Conservation (phyloP, 768 basidiomycete genomes). For the Mycena maculata region DNA sequence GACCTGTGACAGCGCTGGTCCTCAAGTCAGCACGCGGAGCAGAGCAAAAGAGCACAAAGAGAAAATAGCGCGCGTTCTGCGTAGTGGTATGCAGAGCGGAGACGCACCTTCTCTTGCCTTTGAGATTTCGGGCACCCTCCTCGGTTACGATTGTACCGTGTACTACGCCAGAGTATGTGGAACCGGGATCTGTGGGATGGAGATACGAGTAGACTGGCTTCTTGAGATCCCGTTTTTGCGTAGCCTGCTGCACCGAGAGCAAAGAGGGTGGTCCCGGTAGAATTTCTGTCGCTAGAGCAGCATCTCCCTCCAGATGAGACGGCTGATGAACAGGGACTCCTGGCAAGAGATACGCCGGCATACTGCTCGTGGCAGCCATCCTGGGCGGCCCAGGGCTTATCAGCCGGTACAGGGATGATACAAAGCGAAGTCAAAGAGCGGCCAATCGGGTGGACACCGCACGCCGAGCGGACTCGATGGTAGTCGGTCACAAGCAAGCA, state of each 20-base stretch:
- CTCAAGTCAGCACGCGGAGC: constrained; percentile 39
- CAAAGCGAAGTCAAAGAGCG: constrained; percentile 21
- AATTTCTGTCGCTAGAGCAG: constrained; percentile 88
- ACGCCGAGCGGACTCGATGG: constrained; percentile 5
- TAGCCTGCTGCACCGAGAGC: constrained; percentile 74
- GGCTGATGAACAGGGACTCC: constrained; percentile 81
- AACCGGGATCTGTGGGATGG: constrained; percentile 86
- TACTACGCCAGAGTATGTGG: constrained; percentile 85
- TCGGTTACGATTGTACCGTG: constrained; percentile 73
- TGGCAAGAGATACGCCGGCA: constrained; percentile 79
- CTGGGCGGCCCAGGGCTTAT: constrained; percentile 30
- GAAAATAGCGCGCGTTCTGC: constrained; percentile 30
- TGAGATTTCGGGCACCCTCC: constrained; percentile 78
- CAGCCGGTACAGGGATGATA: constrained; percentile 26
- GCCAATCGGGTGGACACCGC: constrained; percentile 28
- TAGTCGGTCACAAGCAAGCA: constrained; percentile 23
- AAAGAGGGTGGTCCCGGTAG: constrained; percentile 88
- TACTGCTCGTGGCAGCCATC: constrained; percentile 81
- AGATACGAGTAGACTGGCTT: constrained; percentile 86
- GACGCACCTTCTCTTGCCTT: constrained; percentile 79
- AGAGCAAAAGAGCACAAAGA: constrained; percentile 37
- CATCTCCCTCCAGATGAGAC: constrained; percentile 84
- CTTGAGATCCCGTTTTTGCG: constrained; percentile 83
- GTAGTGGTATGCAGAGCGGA: constrained; percentile 38
- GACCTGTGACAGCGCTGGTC: constrained; percentile 67